Conservation (phyloP, 1,284 basidiomycete species). For the Trametes polyzona region DNA sequence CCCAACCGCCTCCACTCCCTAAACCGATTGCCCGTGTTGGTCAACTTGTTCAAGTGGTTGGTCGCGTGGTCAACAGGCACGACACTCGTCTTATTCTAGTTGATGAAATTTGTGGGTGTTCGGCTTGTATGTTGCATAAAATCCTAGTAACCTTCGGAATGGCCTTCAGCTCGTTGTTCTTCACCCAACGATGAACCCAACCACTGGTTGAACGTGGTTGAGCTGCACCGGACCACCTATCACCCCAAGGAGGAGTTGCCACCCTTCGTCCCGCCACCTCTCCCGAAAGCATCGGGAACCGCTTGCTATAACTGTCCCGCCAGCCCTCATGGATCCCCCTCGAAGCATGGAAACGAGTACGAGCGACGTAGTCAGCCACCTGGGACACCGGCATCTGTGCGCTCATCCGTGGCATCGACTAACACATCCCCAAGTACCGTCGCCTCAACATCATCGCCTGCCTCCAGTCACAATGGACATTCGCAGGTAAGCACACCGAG, state of each 20-base stretch:
- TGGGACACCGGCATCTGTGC: constrained; percentile 16
- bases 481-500: neutral
- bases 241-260: constrained; percentile 46
- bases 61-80: constrained; percentile 47
- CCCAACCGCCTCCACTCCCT: constrained; percentile 30
- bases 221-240: constrained; percentile 59
- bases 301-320: neutral
- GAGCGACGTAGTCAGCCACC: constrained; percentile 5
- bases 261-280: constrained; percentile 42
- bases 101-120: constrained; percentile 39
- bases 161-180: constrained; percentile 44
- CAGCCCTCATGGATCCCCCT: constrained; percentile 4
- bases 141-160: neutral
- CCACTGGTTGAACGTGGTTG: constrained; percentile 58
- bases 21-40: constrained; percentile 53
- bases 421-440: constrained; percentile 16
- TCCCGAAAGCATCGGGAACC: neutral
- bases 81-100: constrained; percentile 53
- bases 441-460: constrained; percentile 11
- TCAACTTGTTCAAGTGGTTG: constrained; percentile 49
- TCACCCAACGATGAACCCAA: constrained; percentile 61
- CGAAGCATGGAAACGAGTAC: neutral
- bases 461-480: neutral
- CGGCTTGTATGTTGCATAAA: neutral
- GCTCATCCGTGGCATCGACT: constrained; percentile 7